Evolutionary conservation across 495 filamentous ascomycete species (phyloP), one percentile per base, ranked within the genome.

Genomic region (Neurospora sp.): DNA sequence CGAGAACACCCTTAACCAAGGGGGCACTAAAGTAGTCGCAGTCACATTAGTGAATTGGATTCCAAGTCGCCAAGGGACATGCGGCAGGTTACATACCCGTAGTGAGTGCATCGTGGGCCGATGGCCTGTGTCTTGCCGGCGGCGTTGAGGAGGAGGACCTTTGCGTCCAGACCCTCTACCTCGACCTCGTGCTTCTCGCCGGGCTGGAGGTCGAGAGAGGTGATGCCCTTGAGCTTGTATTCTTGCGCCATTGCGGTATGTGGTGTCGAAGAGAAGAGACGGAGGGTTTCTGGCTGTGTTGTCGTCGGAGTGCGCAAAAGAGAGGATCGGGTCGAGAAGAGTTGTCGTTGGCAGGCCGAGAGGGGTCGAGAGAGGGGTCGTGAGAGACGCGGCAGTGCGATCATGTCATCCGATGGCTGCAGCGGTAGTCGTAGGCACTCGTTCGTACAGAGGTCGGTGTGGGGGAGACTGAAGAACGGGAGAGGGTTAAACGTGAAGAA

Each of bases 101-200:
- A 97, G 87, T 98, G 96, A 9, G 96, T 97, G 82, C 96, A 99
- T 69, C 90, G 93, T n/a, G 93, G 83, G 41, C 91, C 93, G 72
- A 94, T 78, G 27, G 94, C 96, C 78, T 94, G 89, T 40, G 93
- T 84, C 73, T 91, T 86, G 73, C 90, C 90, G 66, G 88, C 90
- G 20, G 91, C 83, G 75, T 94, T 95, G 70, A 95, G 83, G 11
- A 99, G 84, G 11, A 99, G 84, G 0, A 98, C 90, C 81, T 98
- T 98, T 39, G 88, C 93, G 20, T 89, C 91, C 48, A 99, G 84
- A 0, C 95, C 96, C 75, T 98, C 94, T 0, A 99, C 90, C 76
- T 97, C 94, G 11, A 87, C 91, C 83, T 98, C 94, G 72, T 90
- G 84, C 84, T 97, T 99, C 70, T 97, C 91, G 3, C 91, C 88